Percentiles rank a stretch among this genome's conserved stretches.
These are phyloP conservation scores for Wickerhamiella qilinensis DNA, from an alignment of 805 yeast species.

Conservation along the genomic window DNA sequence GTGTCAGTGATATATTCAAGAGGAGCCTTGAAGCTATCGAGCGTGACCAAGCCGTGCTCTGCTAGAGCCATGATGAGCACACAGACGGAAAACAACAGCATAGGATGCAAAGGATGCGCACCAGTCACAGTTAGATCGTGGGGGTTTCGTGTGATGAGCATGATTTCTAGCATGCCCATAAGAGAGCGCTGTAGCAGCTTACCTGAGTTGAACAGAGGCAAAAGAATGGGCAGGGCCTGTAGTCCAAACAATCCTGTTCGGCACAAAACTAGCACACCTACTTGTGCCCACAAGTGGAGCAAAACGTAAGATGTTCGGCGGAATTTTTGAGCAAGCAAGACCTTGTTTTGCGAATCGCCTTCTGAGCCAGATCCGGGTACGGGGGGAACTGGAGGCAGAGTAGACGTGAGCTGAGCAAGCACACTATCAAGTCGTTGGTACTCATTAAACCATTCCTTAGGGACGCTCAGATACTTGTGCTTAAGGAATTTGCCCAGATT, in stretches of 20 bases:
- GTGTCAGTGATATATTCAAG: conserved; percentile 8
- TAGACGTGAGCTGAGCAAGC: conserved; percentile 4
- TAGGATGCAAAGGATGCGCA: conserved; percentile 10
- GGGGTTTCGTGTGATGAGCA: conserved; percentile 12
- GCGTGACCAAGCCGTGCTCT: conserved; percentile 6
- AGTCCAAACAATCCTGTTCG: conserved; percentile 8
- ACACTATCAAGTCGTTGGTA: conserved; percentile 8
- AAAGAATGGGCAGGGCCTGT: conserved; percentile 7
- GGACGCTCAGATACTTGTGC: conserved; percentile 4
- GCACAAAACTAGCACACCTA: conserved; percentile 9
- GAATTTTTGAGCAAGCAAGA: conserved; percentile 3
- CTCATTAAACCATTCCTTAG: conserved; percentile 10
- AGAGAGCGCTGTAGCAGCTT: conserved; percentile 11
- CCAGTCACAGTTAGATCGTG: conserved; percentile 9
- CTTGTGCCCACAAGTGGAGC: conserved; percentile 11
- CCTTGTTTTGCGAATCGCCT: conserved; percentile 3
- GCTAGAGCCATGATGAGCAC: conserved; percentile 5
- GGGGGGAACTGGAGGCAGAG: conserved; percentile 7
- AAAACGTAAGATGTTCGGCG: conserved; percentile 5
- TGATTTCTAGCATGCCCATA: conserved; percentile 12
- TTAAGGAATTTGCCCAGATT: conserved; percentile 10
- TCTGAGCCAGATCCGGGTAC: not conserved
- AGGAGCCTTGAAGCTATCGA: conserved; percentile 9
- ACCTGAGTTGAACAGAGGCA: conserved; percentile 9
- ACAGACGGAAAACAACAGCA: conserved; percentile 7